Evolutionary conservation across 1,284 basidiomycete species (phyloP), one percentile per base, ranked within the genome.

Genomic region (Cutaneotrichosporon cyanovorans): DNA sequence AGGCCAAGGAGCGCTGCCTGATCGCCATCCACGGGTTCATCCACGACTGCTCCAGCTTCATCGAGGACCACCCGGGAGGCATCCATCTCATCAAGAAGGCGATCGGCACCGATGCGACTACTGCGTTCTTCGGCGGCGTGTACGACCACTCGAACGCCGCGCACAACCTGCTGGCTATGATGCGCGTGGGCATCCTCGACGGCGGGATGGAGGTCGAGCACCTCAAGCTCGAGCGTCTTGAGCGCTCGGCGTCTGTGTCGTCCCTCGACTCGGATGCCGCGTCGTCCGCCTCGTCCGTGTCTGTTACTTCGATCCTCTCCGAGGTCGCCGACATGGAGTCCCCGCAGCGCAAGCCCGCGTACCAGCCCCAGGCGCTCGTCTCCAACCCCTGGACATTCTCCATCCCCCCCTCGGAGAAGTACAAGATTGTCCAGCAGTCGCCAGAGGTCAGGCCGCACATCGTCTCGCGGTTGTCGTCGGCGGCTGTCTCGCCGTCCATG

Each of bases 71-170:
- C 68, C 90, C 90, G 15, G 90, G 89, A 30, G 89, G 89, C 16
- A 75, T 75, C 34, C 69, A 75, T 43, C 64, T 87, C 42, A 72
- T 93, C 59, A 70, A 74, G 45, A 74, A 73, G 25, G 81, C 78
- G 53, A 76, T 83, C 32, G 89, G 88, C 21, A 83, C 81, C 61
- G 89, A 93, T 62, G 89, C 85, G 3, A 89, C 89, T 0, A 85
- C 86, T 0, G 88, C 89, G 3, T 93, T 95, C 78, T 91, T 90
- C 63, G 90, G 90, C 50, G 90, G 89, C 60, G 85, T 91, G 2
- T 91, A 92, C 66, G 87, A 92, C 56, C 89, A 93, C 67, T 90
- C 86, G 20, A 91, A 92, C 63, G 88, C 87, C 33, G 89, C 89
- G 3, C 85, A 89, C 73, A 62, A 71, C 63, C 63, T 87, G 42